Evolutionary conservation across 768 basidiomycete genomes (phyloP), one percentile per base, ranked within the genome.

Genomic region (Lyophyllum shimeji): DNA sequence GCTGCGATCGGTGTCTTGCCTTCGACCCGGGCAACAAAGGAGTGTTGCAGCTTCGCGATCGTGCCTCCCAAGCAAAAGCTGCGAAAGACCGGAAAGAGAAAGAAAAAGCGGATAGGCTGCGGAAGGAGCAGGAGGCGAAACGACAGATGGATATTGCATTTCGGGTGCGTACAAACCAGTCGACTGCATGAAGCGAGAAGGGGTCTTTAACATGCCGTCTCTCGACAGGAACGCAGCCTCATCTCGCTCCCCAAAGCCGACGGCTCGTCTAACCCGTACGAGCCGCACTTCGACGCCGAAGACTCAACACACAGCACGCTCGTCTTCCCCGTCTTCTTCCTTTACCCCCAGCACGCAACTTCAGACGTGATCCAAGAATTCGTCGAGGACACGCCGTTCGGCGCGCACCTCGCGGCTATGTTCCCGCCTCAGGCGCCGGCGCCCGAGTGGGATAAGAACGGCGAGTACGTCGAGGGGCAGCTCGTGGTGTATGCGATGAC

Each of bases 341-440:
- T 98, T 57, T 97, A 98, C 71, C 97, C 97, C 6, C 87, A 93
- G 67, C 79, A 94, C 60, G 83, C 87, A 11, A 93, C 85, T 5
- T 93, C 95, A 25, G 97, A 99, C 71, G 80, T 95, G 55, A 89
- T 98, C 60, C 78, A 89, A 13, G 80, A 87, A 48, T 98, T 96
- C 71, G 78, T 85, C 60, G 95, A 98, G 69, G 83, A 88, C 60
- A 87, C 91, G 1, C 82, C 92, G 2, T 94, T 98, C 69, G 76
- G 79, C 7, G 85, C 84, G 39, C 90, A 94, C 60, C 76, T 98
- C 3, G 74, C 78, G 18, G 73, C 77, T 15, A 95, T 99, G 86
- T 95, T 97, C 73, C 92, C 93, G 0, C 85, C 86, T 8, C 70
- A 82, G 53, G 79, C 74, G 1, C 76, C 82, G 13, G 73, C 79